phyloP scores from a whole-genome alignment of 176 grass and related monocot genomes.

The Aechmea fasciata region DNA sequence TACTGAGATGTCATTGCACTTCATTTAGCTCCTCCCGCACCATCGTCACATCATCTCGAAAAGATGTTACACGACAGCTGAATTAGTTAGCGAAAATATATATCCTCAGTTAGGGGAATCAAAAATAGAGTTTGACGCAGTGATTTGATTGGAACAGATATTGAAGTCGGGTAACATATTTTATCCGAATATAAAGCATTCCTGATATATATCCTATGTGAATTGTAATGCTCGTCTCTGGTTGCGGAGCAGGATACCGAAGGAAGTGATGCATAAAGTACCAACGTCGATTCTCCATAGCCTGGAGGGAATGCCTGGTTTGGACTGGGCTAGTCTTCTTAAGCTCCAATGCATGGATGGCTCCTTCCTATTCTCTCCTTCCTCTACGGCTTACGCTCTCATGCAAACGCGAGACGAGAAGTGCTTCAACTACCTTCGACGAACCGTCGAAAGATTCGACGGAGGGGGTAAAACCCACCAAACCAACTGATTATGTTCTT shows the following conservation, averaged over 20 bases:
- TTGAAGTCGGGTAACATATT: no score
- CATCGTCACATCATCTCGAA: no score
- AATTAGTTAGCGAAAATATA: no score
- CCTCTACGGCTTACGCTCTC: constrained; percentile 67
- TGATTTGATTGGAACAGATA: no score
- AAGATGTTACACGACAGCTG: no score
- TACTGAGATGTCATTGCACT: no score
- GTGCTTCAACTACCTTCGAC: constrained; percentile 57
- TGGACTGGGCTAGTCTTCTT: constrained; percentile 69
- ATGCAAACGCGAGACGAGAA: constrained; percentile 65
- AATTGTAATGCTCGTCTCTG: no score
- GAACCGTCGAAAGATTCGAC: constrained; percentile 41
- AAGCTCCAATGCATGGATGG: constrained; percentile 59
- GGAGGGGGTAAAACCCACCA: constrained; percentile 49
- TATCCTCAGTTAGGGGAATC: no score
- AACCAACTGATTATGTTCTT: background rate
- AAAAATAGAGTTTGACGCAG: no score
- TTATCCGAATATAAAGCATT: background rate
- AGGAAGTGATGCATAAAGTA: constrained; percentile 63
- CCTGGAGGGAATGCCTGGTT: constrained; percentile 65
- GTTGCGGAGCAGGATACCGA: constrained; percentile 47
- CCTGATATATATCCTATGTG: background rate
- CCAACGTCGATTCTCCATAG: constrained; percentile 81
- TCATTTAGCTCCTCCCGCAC: no score
- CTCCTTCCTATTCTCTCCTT: constrained; percentile 74